Base-by-base conservation (phyloP, 2,329 filamentous ascomycete genomes). In the Fusarium nelsonii region DNA sequence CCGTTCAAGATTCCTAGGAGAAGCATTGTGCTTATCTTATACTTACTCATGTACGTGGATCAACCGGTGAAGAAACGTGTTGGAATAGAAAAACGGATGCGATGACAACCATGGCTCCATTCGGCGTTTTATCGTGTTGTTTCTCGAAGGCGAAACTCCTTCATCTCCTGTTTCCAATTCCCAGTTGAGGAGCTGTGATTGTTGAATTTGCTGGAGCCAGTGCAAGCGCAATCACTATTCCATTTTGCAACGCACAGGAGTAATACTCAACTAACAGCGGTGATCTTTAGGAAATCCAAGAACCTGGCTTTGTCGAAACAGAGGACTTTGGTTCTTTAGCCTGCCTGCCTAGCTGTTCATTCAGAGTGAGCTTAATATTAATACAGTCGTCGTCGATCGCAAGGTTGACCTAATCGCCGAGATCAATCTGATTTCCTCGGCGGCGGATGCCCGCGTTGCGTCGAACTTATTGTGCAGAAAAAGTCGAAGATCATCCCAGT, bases 1-100 rank as follows among this genome's bases (percentile, higher is more conserved):
- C 60, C 52, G 65, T 56, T 54, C 55, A 51, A 51, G 37, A 41
- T 40, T 53, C 62, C 58, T 61, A 37, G 58, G 39, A 34, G 70
- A 62, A 68, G 69, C 67, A 73, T 69, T 72, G 65, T 66, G 63
- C 67, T 72, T 61, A 62, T 52, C 62, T 59, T 72, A 63, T 63
- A 73, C 63, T 68, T 69, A 70, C 55, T 49, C 65, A 73, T 61
- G 70, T 72, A 72, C 68, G 58, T 70, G 71, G 71, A 70, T 56
- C 48, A 51, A 66, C 58, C 46, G 48, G 62, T 53, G 54, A 62
- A 51, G 45, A 55, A 63, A 39, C 65, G 53, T 65, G 41, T 54
- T 60, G 37, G 59, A 68, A 57, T 50, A 63, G 52, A 57, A 51
- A 44, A 45, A 68, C 26, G 48, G 65, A 49, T 55, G 54, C 49